A percentile compares a stretch with the other conserved stretches of the same genome.
phyloP scores from a whole-genome alignment of 371 early-diverging fungal species.

The Mortierella sp. region DNA sequence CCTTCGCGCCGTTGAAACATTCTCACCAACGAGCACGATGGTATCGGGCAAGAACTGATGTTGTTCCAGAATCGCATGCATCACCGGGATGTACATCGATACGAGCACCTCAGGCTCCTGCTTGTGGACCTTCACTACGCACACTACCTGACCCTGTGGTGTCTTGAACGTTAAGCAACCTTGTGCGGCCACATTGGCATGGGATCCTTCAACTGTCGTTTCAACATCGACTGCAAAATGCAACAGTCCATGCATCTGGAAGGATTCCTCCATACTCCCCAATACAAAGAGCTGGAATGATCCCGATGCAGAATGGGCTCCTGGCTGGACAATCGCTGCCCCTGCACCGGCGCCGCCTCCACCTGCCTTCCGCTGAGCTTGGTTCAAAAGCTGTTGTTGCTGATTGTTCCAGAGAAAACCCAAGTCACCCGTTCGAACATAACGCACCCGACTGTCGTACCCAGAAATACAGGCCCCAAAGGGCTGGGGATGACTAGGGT shows the following conservation, averaged over 20 bases:
- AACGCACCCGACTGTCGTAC: conserved; percentile 70
- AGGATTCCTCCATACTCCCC: conserved; percentile 75
- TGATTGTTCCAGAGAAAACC: conserved; percentile 81
- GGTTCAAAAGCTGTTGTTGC: conserved; percentile 26
- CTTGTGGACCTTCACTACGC: conserved; percentile 61
- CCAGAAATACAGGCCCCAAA: conserved; percentile 64
- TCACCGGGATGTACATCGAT: conserved; percentile 64
- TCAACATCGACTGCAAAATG: conserved; percentile 83
- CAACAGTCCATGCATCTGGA: conserved; percentile 74
- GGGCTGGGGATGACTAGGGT: conserved; percentile 19
- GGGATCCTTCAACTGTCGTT: conserved; percentile 70
- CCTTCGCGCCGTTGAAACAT: conserved; percentile 38
- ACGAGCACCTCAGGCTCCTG: conserved; percentile 63
- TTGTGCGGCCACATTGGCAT: conserved; percentile 62
- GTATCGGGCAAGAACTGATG: conserved; percentile 80
- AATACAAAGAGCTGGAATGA: conserved; percentile 73
- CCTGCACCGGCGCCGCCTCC: not conserved
- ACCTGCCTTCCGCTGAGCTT: conserved; percentile 8
- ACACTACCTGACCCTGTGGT: conserved; percentile 59
- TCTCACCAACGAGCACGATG: conserved; percentile 69
- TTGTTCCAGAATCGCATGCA: conserved; percentile 76
- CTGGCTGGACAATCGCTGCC: conserved; percentile 38
- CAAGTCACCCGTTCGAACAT: conserved; percentile 85
- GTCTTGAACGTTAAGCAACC: conserved; percentile 68
- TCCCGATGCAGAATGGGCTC: conserved; percentile 15